Base-by-base conservation (phyloP, 257 asterid genomes). In the Solanum chmielewskii region DNA sequence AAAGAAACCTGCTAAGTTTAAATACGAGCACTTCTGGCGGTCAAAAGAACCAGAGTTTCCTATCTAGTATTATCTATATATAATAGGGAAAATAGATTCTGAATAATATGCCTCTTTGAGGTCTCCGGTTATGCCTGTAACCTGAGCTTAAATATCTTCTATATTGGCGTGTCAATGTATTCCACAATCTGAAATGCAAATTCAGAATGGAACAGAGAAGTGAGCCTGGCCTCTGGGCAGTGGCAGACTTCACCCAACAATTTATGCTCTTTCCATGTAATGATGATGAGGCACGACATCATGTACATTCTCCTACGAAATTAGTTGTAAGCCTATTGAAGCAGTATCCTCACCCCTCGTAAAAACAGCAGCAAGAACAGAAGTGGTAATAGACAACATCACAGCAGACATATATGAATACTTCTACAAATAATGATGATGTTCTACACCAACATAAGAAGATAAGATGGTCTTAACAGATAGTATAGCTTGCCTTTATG, bases 401-500 rank as follows among this genome's bases (percentile, higher is more conserved):
- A 80, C 44, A 47, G 42, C 68, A 47, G 84, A 78, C 62, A 13
- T 23, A 78, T 27, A 45, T 45, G 84, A 27, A 78, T 39, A 45
- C 42, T 15, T 77, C 2, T 15, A 78, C 66, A 52, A 52, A 52
- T 45, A 78, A 16, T 60, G 47, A 29, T 16, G 27, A 11, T 29
- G 69, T 81, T 47, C 5, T 25, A 11, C 44, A 29, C 45, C 27
- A 9, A 81, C 69, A 49, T 18, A 41, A 49, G 29, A 49, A 2
- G 84, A 29, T 39, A 62, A 81, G 69, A 81, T 47, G 59, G 37
- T 29, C 85, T 5, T 45, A 49, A 81, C 69, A 49, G 85, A 49
- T 29, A 10, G 69, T 18, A 45, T 81, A 81, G 31, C 85, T 95
- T 93, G 90, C 99, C 99, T 97, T 97, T 91, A 97, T 88, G 91